phyloP scores from a whole-genome alignment of 2,329 filamentous ascomycete species.

The Ampelomyces quisqualis region DNA sequence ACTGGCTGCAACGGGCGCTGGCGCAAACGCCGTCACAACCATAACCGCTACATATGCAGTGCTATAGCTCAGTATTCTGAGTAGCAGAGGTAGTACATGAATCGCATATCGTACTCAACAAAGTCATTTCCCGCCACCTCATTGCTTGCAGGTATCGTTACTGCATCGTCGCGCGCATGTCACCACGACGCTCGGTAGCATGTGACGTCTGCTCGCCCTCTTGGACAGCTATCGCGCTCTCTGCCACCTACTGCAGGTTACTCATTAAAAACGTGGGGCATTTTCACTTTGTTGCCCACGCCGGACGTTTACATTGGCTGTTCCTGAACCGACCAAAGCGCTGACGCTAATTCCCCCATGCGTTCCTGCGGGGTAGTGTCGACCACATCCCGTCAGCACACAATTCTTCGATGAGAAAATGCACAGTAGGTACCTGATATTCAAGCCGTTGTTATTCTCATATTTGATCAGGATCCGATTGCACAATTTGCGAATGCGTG shows the following conservation, averaged over 20 bases:
- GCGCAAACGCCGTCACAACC: slow-evolving; percentile 13
- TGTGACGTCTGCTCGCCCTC: slow-evolving; percentile 12
- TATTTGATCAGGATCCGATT: background rate
- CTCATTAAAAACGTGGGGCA: no score
- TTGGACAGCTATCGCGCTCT: no score
- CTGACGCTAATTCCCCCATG: slow-evolving; percentile 15
- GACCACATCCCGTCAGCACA: background rate
- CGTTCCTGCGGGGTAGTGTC: background rate
- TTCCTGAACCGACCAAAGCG: slow-evolving; percentile 14
- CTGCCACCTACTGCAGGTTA: slow-evolving; percentile 6
- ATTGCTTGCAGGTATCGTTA: background rate
- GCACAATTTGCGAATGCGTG: background rate
- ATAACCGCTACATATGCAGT: slow-evolving; percentile 4
- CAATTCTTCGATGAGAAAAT: background rate
- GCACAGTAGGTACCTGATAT: slow-evolving; percentile 3
- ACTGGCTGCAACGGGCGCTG: slow-evolving; percentile 57
- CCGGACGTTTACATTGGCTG: no score
- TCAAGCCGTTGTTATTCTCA: background rate
- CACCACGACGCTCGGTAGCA: background rate
- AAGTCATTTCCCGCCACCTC: background rate
- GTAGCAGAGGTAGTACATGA: background rate
- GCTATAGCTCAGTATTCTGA: slow-evolving; percentile 4
- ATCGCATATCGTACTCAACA: background rate
- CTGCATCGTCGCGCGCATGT: background rate
- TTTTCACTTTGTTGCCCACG: no score